These are phyloP conservation scores for Pyronema omphalodes DNA, from an alignment of 495 filamentous ascomycete species.

Conservation along the genomic window DNA sequence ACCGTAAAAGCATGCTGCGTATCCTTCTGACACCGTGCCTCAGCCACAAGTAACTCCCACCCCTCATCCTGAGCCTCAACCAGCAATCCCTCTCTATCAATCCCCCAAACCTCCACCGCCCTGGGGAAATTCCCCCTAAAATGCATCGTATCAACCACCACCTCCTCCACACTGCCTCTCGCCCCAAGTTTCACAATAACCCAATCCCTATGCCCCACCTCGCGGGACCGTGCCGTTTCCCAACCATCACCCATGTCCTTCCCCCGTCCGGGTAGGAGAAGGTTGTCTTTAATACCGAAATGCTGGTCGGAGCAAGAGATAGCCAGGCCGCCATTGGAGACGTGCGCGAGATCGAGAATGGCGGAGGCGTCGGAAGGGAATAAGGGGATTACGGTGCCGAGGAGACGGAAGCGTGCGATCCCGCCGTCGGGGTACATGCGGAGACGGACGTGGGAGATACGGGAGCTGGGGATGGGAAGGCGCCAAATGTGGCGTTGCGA, in stretches of 20 bases:
- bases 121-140: constrained; percentile 84
- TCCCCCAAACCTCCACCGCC: constrained; percentile 50
- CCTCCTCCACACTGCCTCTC: constrained; percentile 45
- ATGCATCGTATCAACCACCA: constrained; percentile 75
- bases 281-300: constrained; percentile 65
- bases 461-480: constrained; percentile 38
- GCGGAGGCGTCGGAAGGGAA: constrained; percentile 41
- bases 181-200: constrained; percentile 59
- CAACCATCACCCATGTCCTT: constrained; percentile 90
- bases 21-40: constrained; percentile 58
- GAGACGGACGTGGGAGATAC: constrained; percentile 65
- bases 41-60: constrained; percentile 51
- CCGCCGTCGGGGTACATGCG: constrained; percentile 90
- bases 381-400: constrained; percentile 56
- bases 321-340: constrained; percentile 62
- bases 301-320: constrained; percentile 67
- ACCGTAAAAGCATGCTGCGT: constrained; percentile 52
- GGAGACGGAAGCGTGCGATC: constrained; percentile 73
- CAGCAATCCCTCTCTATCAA: constrained; percentile 25
- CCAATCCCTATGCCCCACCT: constrained; percentile 70
- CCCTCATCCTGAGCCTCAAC: constrained; percentile 33
- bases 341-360: constrained; percentile 66
- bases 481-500: constrained; percentile 63
- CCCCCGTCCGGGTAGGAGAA: constrained; percentile 69
- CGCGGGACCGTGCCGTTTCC: constrained; percentile 71